Base-by-base conservation (phyloP, 495 filamentous ascomycete species). In the Aspergillus bridgeri region DNA sequence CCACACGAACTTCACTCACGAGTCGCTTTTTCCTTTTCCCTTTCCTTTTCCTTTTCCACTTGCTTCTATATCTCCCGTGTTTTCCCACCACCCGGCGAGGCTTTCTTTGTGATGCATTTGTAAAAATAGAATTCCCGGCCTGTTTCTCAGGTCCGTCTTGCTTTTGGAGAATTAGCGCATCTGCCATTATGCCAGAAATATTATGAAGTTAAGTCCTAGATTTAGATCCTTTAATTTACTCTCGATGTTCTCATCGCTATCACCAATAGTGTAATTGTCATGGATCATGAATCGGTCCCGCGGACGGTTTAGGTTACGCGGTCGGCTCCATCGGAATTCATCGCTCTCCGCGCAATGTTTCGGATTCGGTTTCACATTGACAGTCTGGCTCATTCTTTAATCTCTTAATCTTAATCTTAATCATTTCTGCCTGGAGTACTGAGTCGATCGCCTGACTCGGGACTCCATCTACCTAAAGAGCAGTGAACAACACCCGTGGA, bases 91-190 rank as follows among this genome's bases (percentile, higher is more conserved):
- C 44, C 58, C 25, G 61, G 59, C 20, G 57, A 57, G 53, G 62
- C 63, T 49, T 60, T 51, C 11, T 63, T 60, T 51, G 33, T 63
- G 52, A 60, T 69, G 68, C 73, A 74, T 70, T 60, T 67, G 71
- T 75, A 76, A 74, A 76, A 75, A 72, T 76, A 76, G 73, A 76
- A 68, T 75, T 73, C 63, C 59, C 61, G 52, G 53, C 68, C 60
- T 61, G 33, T 9, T 38, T 51, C 54, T 62, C 62, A 47, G 46
- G 62, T 63, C 66, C 60, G 58, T 61, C 62, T 70, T 66, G 60
- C 55, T 68, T 62, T 67, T 70, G 69, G 70, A 66, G 69, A n/a
- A 74, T 76, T 76, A 73, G 72, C 73, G 71, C 64, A 60, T 66
- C 57, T 70, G 67, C 70, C 62, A 66, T 72, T 69, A 71, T 69